These are phyloP conservation scores for Dipteronia dyeriana DNA, from an alignment of 345 rosid species.

Conservation along the genomic window DNA sequence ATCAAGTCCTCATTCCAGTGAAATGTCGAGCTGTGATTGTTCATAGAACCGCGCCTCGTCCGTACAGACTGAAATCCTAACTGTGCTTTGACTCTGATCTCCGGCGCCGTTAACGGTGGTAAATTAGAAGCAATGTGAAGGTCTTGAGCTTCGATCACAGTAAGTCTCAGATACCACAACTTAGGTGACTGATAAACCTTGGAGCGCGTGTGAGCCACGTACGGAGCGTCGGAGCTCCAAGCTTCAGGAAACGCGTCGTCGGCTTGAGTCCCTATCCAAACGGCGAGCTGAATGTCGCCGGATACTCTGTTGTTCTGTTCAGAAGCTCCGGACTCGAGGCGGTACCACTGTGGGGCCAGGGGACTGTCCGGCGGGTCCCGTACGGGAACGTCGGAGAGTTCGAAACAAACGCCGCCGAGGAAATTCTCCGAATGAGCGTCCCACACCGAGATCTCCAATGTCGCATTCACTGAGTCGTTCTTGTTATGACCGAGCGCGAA, in stretches of 20 bases:
- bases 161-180: slow-evolving; percentile 88
- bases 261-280: slow-evolving; percentile 94
- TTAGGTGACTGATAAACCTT: slow-evolving; percentile 96
- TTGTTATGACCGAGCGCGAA: slow-evolving; percentile 64
- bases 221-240: slow-evolving; percentile 84
- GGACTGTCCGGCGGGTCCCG: slow-evolving; percentile 93
- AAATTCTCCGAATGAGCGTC: slow-evolving; percentile 68
- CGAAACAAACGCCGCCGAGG: slow-evolving; percentile 88
- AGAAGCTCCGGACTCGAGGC: slow-evolving; percentile 57
- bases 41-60: slow-evolving; percentile 78
- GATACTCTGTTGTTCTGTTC: slow-evolving; percentile 50
- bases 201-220: slow-evolving; percentile 81
- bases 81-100: slow-evolving; percentile 77
- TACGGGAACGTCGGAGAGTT: slow-evolving; percentile 81
- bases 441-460: slow-evolving; percentile 88
- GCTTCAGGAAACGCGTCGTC: slow-evolving; percentile 97
- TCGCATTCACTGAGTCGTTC: slow-evolving; percentile 49
- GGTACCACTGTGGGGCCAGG: slow-evolving; percentile 90
- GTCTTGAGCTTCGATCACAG: slow-evolving; percentile 90
- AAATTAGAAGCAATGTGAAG: slow-evolving; percentile 71
- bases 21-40: slow-evolving; percentile 62
- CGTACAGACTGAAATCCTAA: slow-evolving; percentile 82
- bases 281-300: slow-evolving; percentile 91
- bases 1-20: slow-evolving; percentile 91
- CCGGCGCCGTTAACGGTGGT: slow-evolving; percentile 85